A percentile compares a stretch with the other conserved stretches of the same genome.
phyloP scores from a whole-genome alignment of 176 grass and related monocot species.

The Aechmea fasciata region DNA sequence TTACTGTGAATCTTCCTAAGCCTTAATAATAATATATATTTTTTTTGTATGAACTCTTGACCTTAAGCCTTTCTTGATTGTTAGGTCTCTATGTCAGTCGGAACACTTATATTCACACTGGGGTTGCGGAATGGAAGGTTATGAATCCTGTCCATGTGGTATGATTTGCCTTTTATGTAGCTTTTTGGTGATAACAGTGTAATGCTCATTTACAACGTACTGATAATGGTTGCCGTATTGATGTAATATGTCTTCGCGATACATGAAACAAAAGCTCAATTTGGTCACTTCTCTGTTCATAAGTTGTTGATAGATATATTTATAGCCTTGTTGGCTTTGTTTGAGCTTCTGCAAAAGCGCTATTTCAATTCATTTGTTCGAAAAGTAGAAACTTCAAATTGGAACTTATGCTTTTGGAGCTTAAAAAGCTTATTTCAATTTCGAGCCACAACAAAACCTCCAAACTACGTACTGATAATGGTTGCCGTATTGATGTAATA shows the following conservation, averaged over 20 bases:
- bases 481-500: neutral
- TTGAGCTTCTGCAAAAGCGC: too few relatives aligned
- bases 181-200: neutral
- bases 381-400: too few relatives aligned
- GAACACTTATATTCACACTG: conserved; percentile 95
- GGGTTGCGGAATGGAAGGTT: conserved; percentile 82
- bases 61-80: conserved; percentile 8
- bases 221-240: neutral
- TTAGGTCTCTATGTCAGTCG: conserved; percentile 96
- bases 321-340: too few relatives aligned
- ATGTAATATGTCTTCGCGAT: neutral
- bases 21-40: too few relatives aligned
- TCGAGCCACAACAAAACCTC: too few relatives aligned
- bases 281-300: neutral
- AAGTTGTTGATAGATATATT: neutral
- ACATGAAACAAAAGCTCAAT: neutral
- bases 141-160: conserved; percentile 98
- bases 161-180: conserved; percentile 25
- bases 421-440: too few relatives aligned
- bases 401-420: too few relatives aligned
- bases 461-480: neutral
- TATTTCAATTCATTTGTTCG: too few relatives aligned
- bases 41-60: neutral
- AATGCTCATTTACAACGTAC: neutral
- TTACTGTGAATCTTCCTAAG: too few relatives aligned